phyloP scores from a whole-genome alignment of 345 rosid species.

The Hibiscus syriacus region DNA sequence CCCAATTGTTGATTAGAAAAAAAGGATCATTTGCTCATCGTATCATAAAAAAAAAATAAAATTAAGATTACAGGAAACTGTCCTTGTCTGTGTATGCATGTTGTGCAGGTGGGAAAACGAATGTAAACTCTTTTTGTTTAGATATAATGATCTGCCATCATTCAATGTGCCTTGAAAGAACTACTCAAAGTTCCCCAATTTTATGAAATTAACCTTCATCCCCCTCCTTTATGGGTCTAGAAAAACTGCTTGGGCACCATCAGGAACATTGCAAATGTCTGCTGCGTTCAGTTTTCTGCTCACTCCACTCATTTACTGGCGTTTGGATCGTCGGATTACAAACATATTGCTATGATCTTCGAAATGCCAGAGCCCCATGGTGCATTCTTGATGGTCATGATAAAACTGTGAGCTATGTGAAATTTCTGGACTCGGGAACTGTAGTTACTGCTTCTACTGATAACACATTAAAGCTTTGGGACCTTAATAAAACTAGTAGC shows the following conservation, averaged over 20 bases:
- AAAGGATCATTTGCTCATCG: too few species aligned
- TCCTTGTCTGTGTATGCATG: neutral
- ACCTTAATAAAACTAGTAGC: conserved; percentile 65
- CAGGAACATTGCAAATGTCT: conserved; percentile 77
- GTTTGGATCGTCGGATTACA: conserved; percentile 90
- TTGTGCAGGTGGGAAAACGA: neutral
- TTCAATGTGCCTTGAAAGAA: conserved; percentile 3
- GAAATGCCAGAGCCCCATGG: conserved; percentile 77
- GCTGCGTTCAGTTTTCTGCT: conserved; percentile 93
- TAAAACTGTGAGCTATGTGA: conserved; percentile 87
- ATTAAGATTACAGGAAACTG: neutral
- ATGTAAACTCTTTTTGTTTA: neutral
- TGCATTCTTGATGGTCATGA: conserved; percentile 82
- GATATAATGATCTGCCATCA: neutral
- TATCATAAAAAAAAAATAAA: too few species aligned
- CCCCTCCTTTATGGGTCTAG: conserved; percentile 31
- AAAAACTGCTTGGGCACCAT: conserved; percentile 71
- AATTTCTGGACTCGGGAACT: conserved; percentile 81
- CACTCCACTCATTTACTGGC: conserved; percentile 86
- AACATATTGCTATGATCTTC: conserved; percentile 89
- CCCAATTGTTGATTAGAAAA: too few species aligned
- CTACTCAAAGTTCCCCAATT: conserved; percentile 1
- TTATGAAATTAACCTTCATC: conserved; percentile 10
- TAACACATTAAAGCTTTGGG: conserved; percentile 90
- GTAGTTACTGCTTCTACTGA: conserved; percentile 93